Evolutionary conservation across 768 basidiomycete genomes (phyloP), one percentile per base, ranked within the genome.

Genomic region (Kwoniella europaea): DNA sequence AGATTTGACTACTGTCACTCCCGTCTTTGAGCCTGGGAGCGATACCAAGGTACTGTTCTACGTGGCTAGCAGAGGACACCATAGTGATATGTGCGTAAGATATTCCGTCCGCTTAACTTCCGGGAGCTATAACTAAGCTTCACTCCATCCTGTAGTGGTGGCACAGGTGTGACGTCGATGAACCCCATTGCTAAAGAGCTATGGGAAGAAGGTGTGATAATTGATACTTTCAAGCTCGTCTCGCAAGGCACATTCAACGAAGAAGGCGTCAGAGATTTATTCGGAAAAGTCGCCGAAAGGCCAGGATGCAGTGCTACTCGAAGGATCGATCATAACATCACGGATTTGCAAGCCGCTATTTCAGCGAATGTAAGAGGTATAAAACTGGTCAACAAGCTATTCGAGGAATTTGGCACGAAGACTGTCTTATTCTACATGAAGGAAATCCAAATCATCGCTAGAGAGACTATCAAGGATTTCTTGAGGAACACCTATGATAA

Each of bases 171-270:
- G 5, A 93, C 82, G 5, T 93, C 92, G 43, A 98, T 98, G 95
- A 94, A 95, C 0, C 94, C 96, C 0, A 94, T 92, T 3, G 91
- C 91, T 13, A 91, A 91, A 75, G 94, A 89, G 73, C 91, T 98
- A 57, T 95, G 92, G 78, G 92, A 98, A 82, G 95, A 98, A 82
- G 95, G 95, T n/a, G 95, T 96, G 0, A 89, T 94, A 76, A 91
- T 98, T 61, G 88, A 90, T 77, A 91, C 91, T 80, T 93, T 98
- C 88, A 98, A 96, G 84, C 90, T 98, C 72, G 95, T 98, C 7
- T 86, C 89, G 53, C 88, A 86, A 12, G 93, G 95, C 1, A 83
- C 91, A 7, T 97, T 94, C 81, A 90, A 97, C 82, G 86, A 87
- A 60, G 86, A 90, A 24, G 90, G 91, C 0, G 84, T 98, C 24